These are phyloP conservation scores for Jatropha curcas DNA, from an alignment of 345 rosid genomes.

Conservation along the genomic window DNA sequence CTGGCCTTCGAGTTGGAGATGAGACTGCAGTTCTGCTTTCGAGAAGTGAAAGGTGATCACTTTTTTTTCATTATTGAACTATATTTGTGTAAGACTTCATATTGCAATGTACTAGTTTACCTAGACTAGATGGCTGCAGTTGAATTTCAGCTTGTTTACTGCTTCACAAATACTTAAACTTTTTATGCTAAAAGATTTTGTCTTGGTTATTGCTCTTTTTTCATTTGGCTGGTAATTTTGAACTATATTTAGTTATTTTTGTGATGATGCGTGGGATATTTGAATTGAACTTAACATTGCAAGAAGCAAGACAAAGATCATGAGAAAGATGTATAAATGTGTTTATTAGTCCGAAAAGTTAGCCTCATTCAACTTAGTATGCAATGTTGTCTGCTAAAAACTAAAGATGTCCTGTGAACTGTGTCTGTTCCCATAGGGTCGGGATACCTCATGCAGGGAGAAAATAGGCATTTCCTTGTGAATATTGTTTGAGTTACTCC, in stretches of 20 bases:
- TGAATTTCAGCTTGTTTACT: neutral
- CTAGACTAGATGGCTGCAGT: neutral
- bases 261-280: neutral
- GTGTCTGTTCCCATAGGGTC: neutral
- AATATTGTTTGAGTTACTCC: neutral
- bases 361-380: neutral
- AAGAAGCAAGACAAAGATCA: neutral
- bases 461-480: neutral
- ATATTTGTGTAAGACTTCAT: slow-evolving; percentile 4
- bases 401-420: neutral
- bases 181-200: neutral
- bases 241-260: neutral
- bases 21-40: slow-evolving; percentile 11
- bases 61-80: slow-evolving; percentile 5
- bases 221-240: neutral
- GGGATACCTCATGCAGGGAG: neutral
- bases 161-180: neutral
- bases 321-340: neutral
- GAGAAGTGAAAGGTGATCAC: neutral
- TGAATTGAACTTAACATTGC: neutral
- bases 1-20: slow-evolving; percentile 71
- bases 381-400: neutral
- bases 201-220: neutral
- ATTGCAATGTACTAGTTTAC: neutral
- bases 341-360: neutral